These are phyloP conservation scores for Coniferiporia sulphurascens DNA, from an alignment of 1,284 basidiomycete genomes.

Conservation along the genomic window DNA sequence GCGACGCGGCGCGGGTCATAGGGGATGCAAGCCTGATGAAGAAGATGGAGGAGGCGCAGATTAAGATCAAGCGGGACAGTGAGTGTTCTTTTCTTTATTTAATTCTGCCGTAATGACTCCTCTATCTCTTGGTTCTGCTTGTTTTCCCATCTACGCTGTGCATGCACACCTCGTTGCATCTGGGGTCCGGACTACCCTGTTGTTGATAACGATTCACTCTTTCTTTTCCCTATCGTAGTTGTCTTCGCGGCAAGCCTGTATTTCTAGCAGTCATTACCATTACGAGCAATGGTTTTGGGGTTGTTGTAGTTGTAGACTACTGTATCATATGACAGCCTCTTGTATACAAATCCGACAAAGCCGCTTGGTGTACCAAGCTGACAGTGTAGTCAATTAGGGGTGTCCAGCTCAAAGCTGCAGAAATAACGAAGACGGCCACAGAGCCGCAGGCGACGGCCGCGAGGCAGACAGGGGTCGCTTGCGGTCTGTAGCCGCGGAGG, in stretches of 20 bases:
- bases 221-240: slow-evolving; percentile 38
- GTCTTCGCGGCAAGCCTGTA: slow-evolving; percentile 85
- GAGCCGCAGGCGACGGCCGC: too few species aligned
- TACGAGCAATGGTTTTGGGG: background rate
- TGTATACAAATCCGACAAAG: background rate
- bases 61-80: slow-evolving; percentile 93
- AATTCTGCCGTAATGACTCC: background rate
- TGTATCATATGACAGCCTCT: too few species aligned
- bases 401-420: too few species aligned
- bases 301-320: background rate
- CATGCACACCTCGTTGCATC: background rate
- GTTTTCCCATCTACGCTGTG: background rate
- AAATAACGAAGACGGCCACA: too few species aligned
- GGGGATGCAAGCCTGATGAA: slow-evolving; percentile 93
- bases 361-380: too few species aligned
- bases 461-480: too few species aligned
- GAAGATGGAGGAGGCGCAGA: slow-evolving; percentile 96
- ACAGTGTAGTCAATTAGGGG: too few species aligned
- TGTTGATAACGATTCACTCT: slow-evolving; percentile 4
- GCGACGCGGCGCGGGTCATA: slow-evolving; percentile 96
- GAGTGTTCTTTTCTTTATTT: slow-evolving; percentile 32
- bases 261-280: slow-evolving; percentile 52
- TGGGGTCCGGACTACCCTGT: background rate
- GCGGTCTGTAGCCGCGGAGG: too few species aligned
- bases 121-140: background rate